A percentile compares a stretch with the other conserved stretches of the same genome.
Evolutionary conservation across 768 basidiomycete species (phyloP).

Genomic region (Tephrocybe sp.): DNA sequence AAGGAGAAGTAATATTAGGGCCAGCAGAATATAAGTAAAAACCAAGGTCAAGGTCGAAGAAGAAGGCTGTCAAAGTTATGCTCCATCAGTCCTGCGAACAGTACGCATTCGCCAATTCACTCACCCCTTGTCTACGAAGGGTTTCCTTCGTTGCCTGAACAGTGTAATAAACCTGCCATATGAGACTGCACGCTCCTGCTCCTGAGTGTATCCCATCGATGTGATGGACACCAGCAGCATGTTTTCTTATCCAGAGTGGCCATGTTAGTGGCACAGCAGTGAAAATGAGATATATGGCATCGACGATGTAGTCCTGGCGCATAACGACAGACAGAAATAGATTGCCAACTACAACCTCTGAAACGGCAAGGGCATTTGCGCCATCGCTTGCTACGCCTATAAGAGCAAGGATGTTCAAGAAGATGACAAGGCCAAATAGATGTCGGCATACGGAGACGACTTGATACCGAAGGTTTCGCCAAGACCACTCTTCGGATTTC

Average conservation of each 20-base stretch:
- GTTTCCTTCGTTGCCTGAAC: slow-evolving; percentile 50
- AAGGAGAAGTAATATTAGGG: slow-evolving; percentile 32
- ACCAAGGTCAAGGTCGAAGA: slow-evolving; percentile 7
- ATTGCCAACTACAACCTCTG: slow-evolving; percentile 42
- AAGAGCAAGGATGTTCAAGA: slow-evolving; percentile 51
- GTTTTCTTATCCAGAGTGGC: slow-evolving; percentile 51
- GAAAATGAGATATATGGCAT: slow-evolving; percentile 51
- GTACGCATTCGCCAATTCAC: slow-evolving; percentile 1
- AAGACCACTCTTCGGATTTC: slow-evolving; percentile 44
- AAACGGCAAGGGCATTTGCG: slow-evolving; percentile 33
- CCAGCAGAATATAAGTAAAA: slow-evolving; percentile 9
- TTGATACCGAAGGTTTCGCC: slow-evolving; percentile 53
- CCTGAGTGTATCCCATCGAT: slow-evolving; percentile 62
- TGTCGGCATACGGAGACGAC: slow-evolving; percentile 56
- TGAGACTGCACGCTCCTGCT: slow-evolving; percentile 49
- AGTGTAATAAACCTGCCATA: slow-evolving; percentile 52
- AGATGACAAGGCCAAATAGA: slow-evolving; percentile 57
- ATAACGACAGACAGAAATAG: slow-evolving; percentile 46
- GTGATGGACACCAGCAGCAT: slow-evolving; percentile 55
- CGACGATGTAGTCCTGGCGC: slow-evolving; percentile 58
- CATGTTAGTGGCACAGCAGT: slow-evolving; percentile 51
- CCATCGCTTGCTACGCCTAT: slow-evolving; percentile 36
- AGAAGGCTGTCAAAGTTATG: background rate
- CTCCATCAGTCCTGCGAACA: background rate
- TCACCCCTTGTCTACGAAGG: slow-evolving; percentile 32